Base-by-base conservation (phyloP, 2,329 filamentous ascomycete species). In the Seiridium unicorne region DNA sequence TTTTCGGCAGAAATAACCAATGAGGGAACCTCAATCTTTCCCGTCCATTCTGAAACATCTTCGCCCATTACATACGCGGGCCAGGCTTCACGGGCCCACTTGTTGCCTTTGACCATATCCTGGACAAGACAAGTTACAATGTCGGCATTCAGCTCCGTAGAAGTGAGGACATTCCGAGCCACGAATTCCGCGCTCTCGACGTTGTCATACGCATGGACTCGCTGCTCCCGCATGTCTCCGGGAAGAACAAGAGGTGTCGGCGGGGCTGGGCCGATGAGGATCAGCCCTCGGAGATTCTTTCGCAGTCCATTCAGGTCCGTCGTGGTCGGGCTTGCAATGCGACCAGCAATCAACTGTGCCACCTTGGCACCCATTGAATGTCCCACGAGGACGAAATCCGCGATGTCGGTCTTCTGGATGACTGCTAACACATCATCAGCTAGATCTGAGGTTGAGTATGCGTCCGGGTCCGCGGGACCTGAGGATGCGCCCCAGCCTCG, bases 301-400 rank as follows among this genome's bases (percentile, higher is more conserved):
- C 18, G 18, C 18, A 26, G 18, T 26, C 18, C 18, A 26, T 26
- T 26, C 18, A 2, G 18, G 18, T 26, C 18, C 18, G 18, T 26
- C 18, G 2, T 26, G 18, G 18, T 26, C 2, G 18, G 18, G 18
- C 18, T 26, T 26, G 18, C 18, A 26, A 26, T 26, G 18, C 18
- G 18, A 35, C 63, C 62, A 1, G 64, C 66, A 9, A 69, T 60
- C 10, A 68, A 58, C 26, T 75, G 66, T 0, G 71, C 69, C 2
- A 77, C 70, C 56, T 77, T 77, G 13, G 69, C 75, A 3, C 76
- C 75, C 75, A 77, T 77, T 0, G 74, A 76, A 62, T 77, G 72
- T 2, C 74, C 73, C 44, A 76, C 60, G 3, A 76, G 62, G 26
- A 76, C 61, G 44, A 75, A 67, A 1, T 68, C 65, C 5, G 66